Evolutionary conservation across 257 asterid genomes (phyloP), one percentile per base, ranked within the genome.

Genomic region (Ehretia macrophylla): DNA sequence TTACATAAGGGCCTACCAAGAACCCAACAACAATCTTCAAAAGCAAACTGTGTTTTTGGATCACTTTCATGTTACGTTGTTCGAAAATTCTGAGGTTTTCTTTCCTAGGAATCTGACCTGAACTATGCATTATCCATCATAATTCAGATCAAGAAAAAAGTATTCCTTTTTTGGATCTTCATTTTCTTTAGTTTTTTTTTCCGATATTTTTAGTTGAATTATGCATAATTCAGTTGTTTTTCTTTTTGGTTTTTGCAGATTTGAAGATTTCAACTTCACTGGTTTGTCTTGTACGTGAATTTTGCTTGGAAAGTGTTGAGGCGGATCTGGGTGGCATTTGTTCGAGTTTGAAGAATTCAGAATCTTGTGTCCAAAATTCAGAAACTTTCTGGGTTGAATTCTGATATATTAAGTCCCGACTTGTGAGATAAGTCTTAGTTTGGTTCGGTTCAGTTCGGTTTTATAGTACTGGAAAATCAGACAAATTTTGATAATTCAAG

Each of bases 101-200:
- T 65, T 63, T 69, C 23, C 17, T 79, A 19, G 59, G 81, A 71
- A 75, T 77, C 82, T 68, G 61, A 75, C 75, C 77, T 74, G 72
- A 79, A 81, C 81, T 85, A 62, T 79, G 79, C 81, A 59, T 69
- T 69, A 9, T 67, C 59, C 71, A 14, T 71, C 75, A 14, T 49
- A 67, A 74, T 68, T 69, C 73, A 44, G 68, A 67, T 79, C 16
- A 10, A 42, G 55, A 37, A 42, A 55, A 56, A 45, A 52, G 77
- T 71, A 55, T 11, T n/a, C n/a, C n/a, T n/a, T n/a, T n/a, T n/a
- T n/a, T n/a, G 75, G 60, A 17, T 64, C 38, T 65, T 63, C 52
- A 62, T 72, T 60, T 52, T 14, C 45, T 60, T 60, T 14, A 8
- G 45, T 14, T 17, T 17, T 48, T 17, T n/a, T 48, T 23, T 4